Percentiles rank a stretch among this genome's conserved stretches.
Conservation (phyloP, 2,329 filamentous ascomycete species). For the Mariannaea elegans region DNA sequence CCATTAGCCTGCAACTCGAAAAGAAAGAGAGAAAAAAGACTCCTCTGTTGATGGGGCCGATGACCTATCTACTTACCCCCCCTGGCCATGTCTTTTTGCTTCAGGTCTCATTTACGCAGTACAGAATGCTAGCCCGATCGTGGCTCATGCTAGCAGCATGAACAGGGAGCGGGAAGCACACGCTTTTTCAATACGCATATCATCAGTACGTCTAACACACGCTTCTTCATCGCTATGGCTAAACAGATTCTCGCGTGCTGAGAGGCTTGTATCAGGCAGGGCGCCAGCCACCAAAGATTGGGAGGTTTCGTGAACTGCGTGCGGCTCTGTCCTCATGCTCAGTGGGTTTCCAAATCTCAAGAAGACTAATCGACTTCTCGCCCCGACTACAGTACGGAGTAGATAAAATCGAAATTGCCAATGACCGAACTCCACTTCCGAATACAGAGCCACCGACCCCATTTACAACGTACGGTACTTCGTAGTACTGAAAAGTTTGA, state of each 20-base stretch:
- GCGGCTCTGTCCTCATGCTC: not conserved
- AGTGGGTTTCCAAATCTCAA: not conserved
- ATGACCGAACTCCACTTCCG: conserved; percentile 3
- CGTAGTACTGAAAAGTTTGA: not conserved
- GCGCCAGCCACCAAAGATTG: conserved; percentile 5
- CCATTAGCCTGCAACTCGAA: not conserved
- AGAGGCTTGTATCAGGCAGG: conserved; percentile 8
- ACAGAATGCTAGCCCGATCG: not conserved
- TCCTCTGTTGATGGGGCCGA: not conserved
- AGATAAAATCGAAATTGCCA: not conserved
- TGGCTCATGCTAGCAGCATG: conserved; percentile 18
- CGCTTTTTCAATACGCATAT: conserved; percentile 28
- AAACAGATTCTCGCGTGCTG: conserved; percentile 1
- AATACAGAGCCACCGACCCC: conserved; percentile 3
- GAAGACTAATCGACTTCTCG: conserved; percentile 10
- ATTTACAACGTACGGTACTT: conserved; percentile 5
- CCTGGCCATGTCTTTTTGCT: not conserved
- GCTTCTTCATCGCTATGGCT: conserved; percentile 25
- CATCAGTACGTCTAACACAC: conserved; percentile 9
- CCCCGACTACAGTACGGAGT: too few species aligned
- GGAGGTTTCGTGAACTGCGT: conserved; percentile 1
- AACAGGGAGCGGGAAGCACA: conserved; percentile 42
- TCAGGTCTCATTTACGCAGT: not conserved
- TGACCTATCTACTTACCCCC: not conserved
- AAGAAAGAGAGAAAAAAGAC: not conserved